phyloP scores from a whole-genome alignment of 768 basidiomycete genomes.

The Suillus subluteus region DNA sequence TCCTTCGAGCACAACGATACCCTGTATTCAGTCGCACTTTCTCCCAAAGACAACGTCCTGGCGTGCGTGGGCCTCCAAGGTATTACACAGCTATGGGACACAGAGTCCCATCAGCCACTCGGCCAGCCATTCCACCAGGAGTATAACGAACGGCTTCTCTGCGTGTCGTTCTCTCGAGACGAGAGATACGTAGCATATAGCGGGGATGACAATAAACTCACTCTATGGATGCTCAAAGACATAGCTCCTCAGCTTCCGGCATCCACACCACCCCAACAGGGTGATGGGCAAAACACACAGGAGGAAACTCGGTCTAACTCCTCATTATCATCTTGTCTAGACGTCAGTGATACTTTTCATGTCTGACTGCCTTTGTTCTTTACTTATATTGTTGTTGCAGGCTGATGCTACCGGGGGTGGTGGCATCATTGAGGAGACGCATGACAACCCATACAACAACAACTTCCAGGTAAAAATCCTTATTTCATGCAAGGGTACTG shows the following conservation, averaged over 20 bases:
- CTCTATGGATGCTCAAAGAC: not conserved
- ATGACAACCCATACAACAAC: not conserved
- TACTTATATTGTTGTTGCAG: not conserved
- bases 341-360: not conserved
- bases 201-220: not conserved
- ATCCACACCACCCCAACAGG: not conserved
- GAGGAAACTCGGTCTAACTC: not conserved
- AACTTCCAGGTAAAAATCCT: not conserved
- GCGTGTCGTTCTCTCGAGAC: not conserved
- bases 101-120: not conserved
- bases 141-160: not conserved
- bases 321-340: not conserved
- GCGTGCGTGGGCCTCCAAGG: not conserved
- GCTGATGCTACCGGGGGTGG: not conserved
- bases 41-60: not conserved
- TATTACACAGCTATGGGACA: not conserved
- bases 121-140: not conserved
- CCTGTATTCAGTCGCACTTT: not conserved
- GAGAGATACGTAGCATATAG: not conserved
- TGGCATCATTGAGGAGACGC: not conserved
- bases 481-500: not conserved
- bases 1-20: not conserved
- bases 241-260: not conserved
- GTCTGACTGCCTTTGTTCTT: not conserved
- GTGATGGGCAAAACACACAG: not conserved